Percentiles rank a stretch among this genome's conserved stretches.
phyloP scores from a whole-genome alignment of 106 monocot species.

The Dendrobium officinale region DNA sequence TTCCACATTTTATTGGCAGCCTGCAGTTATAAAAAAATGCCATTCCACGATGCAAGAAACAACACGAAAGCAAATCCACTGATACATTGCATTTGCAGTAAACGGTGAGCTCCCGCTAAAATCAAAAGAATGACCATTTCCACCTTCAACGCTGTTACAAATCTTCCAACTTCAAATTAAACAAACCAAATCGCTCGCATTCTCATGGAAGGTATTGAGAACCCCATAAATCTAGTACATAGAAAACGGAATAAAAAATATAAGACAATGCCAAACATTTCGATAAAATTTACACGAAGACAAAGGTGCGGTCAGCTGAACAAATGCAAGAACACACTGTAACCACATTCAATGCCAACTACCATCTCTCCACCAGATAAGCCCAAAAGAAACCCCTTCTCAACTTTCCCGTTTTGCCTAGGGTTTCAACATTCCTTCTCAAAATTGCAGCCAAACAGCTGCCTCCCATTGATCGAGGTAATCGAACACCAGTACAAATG shows the following conservation, averaged over 20 bases:
- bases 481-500: background rate
- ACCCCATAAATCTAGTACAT: background rate
- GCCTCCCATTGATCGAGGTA: background rate
- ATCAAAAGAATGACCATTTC: background rate
- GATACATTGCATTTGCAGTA: background rate
- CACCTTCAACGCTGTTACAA: background rate
- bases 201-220: background rate
- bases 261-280: background rate
- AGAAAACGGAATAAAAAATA: background rate
- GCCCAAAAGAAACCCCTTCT: background rate
- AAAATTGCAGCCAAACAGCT: constrained; percentile 3
- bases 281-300: background rate
- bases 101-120: background rate
- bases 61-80: background rate
- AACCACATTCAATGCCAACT: background rate
- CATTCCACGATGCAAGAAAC: background rate
- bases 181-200: background rate
- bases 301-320: background rate
- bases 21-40: constrained; percentile 3
- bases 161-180: background rate
- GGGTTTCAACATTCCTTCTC: background rate
- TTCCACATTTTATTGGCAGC: background rate
- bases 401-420: constrained; percentile 9
- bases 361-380: background rate
- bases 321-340: background rate